Base-by-base conservation (phyloP, 108 stramenopile species). In the Cyclotella atomus region DNA sequence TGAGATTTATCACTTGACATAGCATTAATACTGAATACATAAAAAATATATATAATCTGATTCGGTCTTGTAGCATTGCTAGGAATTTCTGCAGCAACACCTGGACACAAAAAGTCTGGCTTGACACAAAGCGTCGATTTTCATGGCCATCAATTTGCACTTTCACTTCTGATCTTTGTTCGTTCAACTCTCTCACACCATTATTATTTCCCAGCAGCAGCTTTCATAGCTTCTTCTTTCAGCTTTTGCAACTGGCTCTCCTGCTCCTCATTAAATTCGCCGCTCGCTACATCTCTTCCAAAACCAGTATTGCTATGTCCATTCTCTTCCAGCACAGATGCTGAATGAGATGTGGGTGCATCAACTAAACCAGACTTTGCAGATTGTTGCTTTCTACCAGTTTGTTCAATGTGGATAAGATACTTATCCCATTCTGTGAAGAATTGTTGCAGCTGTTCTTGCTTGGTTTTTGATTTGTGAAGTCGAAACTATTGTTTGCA, bases 251-350 rank as follows among this genome's bases (percentile, higher is more conserved):
- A 72, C 63, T 92, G 89, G 9, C 54, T 29, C 41, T 59, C 69
- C 75, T 92, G 91, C 49, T 92, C 91, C n/a, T 88, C 83, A 12
- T 81, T 78, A 17, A 92, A 77, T 36, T 75, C 63, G 50, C 84
- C 81, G 6, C 53, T 41, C 16, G 87, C 64, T 32, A 89, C 61
- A 61, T 88, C 77, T 64, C 59, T 74, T 29, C 91, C 91, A 73
- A 92, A 92, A 21, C 76, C 68, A 10, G 25, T 30, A 6, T 53
- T 65, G 33, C 30, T 49, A 30, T 50, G 30, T 6, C 24, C 36
- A 54, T 54, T 50, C 0, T 61, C 50, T 16, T 28, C 25, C 7
- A 35, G 7, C 53, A 52, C 49, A 32, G 59, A 25, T 8, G 25
- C 12, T 15, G 56, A 57, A 32, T 57, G 28, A 10, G 29, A 57